Base-by-base conservation (phyloP, 2,329 filamentous ascomycete species). In the Sporothrix mexicana region DNA sequence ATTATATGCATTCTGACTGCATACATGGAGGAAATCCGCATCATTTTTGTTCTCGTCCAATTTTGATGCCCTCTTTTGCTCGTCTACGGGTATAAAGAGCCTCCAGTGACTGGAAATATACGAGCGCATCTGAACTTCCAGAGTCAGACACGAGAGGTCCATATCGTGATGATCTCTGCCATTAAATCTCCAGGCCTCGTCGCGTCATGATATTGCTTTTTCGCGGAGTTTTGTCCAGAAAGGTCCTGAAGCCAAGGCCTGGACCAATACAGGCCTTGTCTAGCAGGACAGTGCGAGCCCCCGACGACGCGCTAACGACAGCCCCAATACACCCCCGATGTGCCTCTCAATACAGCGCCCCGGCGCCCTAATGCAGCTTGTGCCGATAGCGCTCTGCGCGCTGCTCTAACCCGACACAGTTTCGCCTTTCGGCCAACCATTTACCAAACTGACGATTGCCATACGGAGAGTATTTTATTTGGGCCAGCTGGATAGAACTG, bases 301-400 rank as follows among this genome's bases (percentile, higher is more conserved):
- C 25, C 23, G n/a, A 67, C 53, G n/a, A 68, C 66, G 66, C 66
- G 66, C 66, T 68, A 68, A 25, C 64, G 47, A 55, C 66, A 36
- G 25, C 25, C 23, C 64, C 41, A 20, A 25, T 49, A 49, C 30
- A 55, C 51, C 55, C 59, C 59, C 59, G n/a, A 45, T 43, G 36
- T 62, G 59, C 59, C 20, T 17, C 36, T 64, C 36, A 64, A 10
- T 13, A 45, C 36, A 64, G 41, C 59, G 41, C 17, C 36, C 36
- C 17, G n/a, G 36, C 41, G n/a, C 36, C 59, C 61, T 47, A 64
- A 47, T 64, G 41, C 61, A 64, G n/a, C 59, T 64, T 43, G 36
- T 64, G 36, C 59, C 59, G 59, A 64, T 62, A 45, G 59, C 59
- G 20, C 61, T 47, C 23, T 25, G n/a, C 20, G 6, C 41, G 36